Conservation (phyloP, 768 basidiomycete genomes). For the Xerocomus brunneocitrinus region DNA sequence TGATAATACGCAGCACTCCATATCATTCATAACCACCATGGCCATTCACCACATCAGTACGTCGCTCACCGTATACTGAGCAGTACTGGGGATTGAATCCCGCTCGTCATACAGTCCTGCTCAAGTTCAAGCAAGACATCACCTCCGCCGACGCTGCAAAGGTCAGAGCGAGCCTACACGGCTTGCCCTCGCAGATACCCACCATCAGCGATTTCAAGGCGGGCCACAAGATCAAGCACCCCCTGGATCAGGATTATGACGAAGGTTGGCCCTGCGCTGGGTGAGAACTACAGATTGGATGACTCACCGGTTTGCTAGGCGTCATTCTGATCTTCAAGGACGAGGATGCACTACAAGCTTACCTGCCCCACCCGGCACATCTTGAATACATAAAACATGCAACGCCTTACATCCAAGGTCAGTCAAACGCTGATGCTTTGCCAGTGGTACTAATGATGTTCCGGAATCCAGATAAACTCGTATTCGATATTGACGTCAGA, state of each 20-base stretch:
- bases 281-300: not conserved
- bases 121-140: constrained; percentile 19
- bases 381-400: constrained; percentile 1
- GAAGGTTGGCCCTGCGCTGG: constrained; percentile 10
- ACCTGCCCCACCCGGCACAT: constrained; percentile 15
- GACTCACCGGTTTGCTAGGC: constrained; percentile 8
- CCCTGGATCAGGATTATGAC: constrained; percentile 20
- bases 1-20: not conserved
- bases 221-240: constrained; percentile 16
- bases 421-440: not conserved
- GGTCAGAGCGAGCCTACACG: not conserved
- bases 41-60: constrained; percentile 23
- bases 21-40: constrained; percentile 1
- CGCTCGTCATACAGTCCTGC: constrained; percentile 11
- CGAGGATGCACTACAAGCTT: constrained; percentile 8
- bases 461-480: constrained; percentile 12
- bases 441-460: not conserved
- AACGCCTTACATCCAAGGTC: constrained; percentile 19
- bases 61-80: not conserved
- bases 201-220: constrained; percentile 10
- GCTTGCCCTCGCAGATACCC: constrained; percentile 17
- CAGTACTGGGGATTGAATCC: not conserved
- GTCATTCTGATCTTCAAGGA: constrained; percentile 22
- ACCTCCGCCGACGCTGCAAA: constrained; percentile 5
- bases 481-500: constrained; percentile 20